Percentiles rank a stretch among this genome's conserved stretches.
These are phyloP conservation scores for Leccinum obscurum DNA, from an alignment of 768 basidiomycete genomes.

Conservation along the genomic window DNA sequence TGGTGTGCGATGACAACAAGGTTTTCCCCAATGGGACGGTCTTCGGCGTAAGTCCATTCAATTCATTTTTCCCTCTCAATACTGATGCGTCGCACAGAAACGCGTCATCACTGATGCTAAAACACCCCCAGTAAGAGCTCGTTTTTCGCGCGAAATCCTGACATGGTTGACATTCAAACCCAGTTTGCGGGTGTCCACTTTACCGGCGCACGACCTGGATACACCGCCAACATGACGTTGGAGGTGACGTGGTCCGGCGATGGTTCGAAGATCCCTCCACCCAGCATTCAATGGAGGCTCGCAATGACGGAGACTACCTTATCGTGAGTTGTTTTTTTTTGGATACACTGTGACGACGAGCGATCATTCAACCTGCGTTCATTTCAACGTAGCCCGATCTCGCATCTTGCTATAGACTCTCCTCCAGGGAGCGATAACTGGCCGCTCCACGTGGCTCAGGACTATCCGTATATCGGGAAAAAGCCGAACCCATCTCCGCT, in stretches of 20 bases:
- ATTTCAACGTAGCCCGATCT: not conserved
- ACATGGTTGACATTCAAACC: not conserved
- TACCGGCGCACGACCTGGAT: not conserved
- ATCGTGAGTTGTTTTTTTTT: not conserved
- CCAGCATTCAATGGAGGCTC: not conserved
- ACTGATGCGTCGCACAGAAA: not conserved
- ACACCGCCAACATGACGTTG: not conserved
- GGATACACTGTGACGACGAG: not conserved
- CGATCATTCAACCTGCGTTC: not conserved
- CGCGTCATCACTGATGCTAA: not conserved
- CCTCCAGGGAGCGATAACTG: not conserved
- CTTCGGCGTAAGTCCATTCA: slow-evolving; percentile 2
- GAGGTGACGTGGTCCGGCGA: not conserved
- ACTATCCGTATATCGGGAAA: not conserved
- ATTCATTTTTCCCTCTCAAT: not conserved
- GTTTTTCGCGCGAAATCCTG: not conserved
- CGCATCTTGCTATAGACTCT: not conserved
- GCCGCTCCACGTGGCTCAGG: not conserved
- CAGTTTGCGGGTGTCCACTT: slow-evolving; percentile 1
- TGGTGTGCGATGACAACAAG: slow-evolving; percentile 5
- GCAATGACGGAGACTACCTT: not conserved
- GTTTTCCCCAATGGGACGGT: slow-evolving; percentile 9
- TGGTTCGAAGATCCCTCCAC: not conserved
- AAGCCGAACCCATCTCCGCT: not conserved
- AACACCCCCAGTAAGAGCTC: not conserved